A percentile compares a stretch with the other conserved stretches of the same genome.
Conservation (phyloP, 2,329 filamentous ascomycete genomes). For the Cadophora gregata region DNA sequence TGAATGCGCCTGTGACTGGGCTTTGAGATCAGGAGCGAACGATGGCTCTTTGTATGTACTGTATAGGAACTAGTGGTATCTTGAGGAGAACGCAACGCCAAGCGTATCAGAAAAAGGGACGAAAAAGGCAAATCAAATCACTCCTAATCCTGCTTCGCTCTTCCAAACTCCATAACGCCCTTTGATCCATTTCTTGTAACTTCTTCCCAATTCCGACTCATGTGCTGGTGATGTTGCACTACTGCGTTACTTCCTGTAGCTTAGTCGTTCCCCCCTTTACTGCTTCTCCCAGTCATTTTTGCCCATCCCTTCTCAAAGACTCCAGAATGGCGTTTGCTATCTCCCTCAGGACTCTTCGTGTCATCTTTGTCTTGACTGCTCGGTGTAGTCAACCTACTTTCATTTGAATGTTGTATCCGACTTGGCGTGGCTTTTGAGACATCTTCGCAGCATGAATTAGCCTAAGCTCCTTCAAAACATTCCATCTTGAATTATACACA, state of each 20-base stretch:
- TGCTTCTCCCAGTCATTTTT: slow-evolving; percentile 19
- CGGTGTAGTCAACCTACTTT: slow-evolving; percentile 71
- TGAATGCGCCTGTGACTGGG: slow-evolving; percentile 8
- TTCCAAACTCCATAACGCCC: not conserved
- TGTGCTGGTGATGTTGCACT: not conserved
- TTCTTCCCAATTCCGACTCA: not conserved
- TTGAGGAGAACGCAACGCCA: not conserved
- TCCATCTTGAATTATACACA: not conserved
- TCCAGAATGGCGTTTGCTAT: slow-evolving; percentile 64
- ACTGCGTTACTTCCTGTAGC: not conserved
- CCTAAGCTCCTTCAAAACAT: not conserved
- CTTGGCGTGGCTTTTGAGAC: slow-evolving; percentile 71
- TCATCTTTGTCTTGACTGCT: slow-evolving; percentile 69
- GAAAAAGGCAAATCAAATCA: slow-evolving; percentile 8
- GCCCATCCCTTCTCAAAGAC: slow-evolving; percentile 54
- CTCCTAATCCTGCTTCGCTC: not conserved
- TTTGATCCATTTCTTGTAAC: not conserved
- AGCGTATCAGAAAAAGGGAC: not conserved
- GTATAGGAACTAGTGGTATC: slow-evolving; percentile 5
- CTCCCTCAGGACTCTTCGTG: slow-evolving; percentile 59
- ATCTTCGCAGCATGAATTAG: slow-evolving; percentile 50
- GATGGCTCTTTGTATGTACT: slow-evolving; percentile 19
- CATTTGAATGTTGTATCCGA: slow-evolving; percentile 72
- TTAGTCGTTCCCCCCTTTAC: slow-evolving; percentile 18
- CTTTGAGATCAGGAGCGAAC: slow-evolving; percentile 7